phyloP scores from a whole-genome alignment of 345 rosid species.

The Ricinus communis region DNA sequence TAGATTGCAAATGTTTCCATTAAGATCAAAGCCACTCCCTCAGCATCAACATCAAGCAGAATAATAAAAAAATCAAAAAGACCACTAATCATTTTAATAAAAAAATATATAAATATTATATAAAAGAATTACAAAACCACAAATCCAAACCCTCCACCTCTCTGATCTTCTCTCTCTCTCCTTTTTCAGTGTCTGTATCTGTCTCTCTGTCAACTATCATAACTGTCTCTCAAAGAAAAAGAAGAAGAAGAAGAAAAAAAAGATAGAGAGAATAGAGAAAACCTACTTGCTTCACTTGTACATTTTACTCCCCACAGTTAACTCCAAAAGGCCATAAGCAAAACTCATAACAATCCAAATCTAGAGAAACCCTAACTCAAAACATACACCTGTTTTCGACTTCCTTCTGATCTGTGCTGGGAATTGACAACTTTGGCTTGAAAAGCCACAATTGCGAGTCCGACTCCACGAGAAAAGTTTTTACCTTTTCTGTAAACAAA shows the following conservation, averaged over 20 bases:
- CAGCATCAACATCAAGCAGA: too few species aligned
- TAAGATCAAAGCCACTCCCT: too few species aligned
- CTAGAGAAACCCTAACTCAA: neutral
- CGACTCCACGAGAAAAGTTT: slow-evolving; percentile 16
- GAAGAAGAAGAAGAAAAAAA: neutral
- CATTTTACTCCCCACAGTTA: neutral
- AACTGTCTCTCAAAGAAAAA: neutral
- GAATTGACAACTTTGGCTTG: neutral
- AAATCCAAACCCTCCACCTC: neutral
- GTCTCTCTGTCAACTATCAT: neutral
- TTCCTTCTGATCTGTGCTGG: neutral
- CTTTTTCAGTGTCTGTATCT: too few species aligned
- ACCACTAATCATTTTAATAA: too few species aligned
- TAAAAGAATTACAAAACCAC: neutral
- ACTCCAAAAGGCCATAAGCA: neutral
- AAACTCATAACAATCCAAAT: neutral
- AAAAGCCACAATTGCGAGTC: neutral
- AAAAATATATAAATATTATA: too few species aligned
- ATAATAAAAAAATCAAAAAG: too few species aligned
- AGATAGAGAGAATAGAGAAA: too few species aligned
- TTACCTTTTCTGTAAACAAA: slow-evolving; percentile 14
- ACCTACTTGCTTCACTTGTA: too few species aligned
- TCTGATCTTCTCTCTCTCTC: neutral
- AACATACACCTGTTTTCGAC: neutral
- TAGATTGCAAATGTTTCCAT: too few species aligned